These are phyloP conservation scores for Hypomyces rosellus DNA, from an alignment of 2,329 filamentous ascomycete genomes.

Conservation along the genomic window DNA sequence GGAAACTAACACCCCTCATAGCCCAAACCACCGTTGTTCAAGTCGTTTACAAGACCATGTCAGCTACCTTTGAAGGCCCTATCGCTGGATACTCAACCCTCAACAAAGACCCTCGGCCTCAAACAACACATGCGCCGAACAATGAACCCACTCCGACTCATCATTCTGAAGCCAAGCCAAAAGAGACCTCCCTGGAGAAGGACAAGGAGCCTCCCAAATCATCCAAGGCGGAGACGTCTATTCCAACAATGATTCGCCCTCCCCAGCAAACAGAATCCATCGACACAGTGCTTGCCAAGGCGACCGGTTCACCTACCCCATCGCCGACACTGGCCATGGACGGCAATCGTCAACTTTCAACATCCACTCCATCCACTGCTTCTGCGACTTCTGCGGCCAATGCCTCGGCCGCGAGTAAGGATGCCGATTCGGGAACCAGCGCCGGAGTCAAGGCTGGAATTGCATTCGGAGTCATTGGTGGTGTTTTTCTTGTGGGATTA, in stretches of 20 bases:
- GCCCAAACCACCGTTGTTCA: slow-evolving; percentile 23
- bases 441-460: slow-evolving; percentile 67
- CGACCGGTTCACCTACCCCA: slow-evolving; percentile 18
- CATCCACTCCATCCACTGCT: slow-evolving; percentile 14
- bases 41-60: slow-evolving; percentile 37
- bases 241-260: slow-evolving; percentile 6
- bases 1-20: not conserved
- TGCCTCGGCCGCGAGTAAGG: slow-evolving; percentile 6
- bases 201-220: not conserved
- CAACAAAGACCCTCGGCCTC: slow-evolving; percentile 12
- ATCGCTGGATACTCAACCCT: slow-evolving; percentile 38
- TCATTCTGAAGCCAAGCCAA: slow-evolving; percentile 3
- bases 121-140: slow-evolving; percentile 13
- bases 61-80: slow-evolving; percentile 34
- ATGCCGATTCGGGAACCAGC: slow-evolving; percentile 17
- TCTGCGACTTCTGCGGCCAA: slow-evolving; percentile 18
- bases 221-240: not conserved
- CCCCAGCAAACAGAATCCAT: slow-evolving; percentile 16
- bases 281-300: slow-evolving; percentile 25
- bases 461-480: slow-evolving; percentile 71
- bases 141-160: slow-evolving; percentile 8
- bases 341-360: slow-evolving; percentile 12
- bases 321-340: slow-evolving; percentile 10
- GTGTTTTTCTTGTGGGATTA: slow-evolving; percentile 59
- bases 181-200: slow-evolving; percentile 10